Base-by-base conservation (phyloP, 2,329 filamentous ascomycete genomes). In the Fusarium scirpi region DNA sequence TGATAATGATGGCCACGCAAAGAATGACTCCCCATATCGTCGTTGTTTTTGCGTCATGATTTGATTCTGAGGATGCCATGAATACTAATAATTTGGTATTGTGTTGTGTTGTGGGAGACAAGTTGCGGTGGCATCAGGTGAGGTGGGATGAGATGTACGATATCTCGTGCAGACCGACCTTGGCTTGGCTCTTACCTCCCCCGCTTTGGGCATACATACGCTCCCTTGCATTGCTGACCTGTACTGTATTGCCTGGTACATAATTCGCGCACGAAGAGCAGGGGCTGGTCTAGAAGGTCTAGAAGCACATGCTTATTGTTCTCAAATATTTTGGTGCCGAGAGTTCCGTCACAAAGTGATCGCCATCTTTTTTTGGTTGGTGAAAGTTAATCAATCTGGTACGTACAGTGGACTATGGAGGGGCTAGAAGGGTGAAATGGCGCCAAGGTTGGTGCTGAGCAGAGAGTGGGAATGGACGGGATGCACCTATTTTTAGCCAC, bases 11-110 rank as follows among this genome's bases (percentile, higher is more conserved):
- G 3, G 47, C 20, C 1, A 48, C 43, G 3, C 43, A 48, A 2
- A 64, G 47, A 7, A 64, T 24, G 5, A 56, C 54, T 1, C 58
- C 61, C 61, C 61, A 64, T 11, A 44, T 40, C 2, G 61, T 63
- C 2, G 34, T 41, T 3, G 20, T 63, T 29, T 44, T 62, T 11
- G 27, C 27, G 5, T 62, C 58, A 13, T 63, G 25, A 1, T 38
- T 15, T 4, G 58, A 24, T 11, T 57, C 48, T 1, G 34, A 44
- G 15, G 47, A 18, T 41, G 48, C 61, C 61, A 64, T 64, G 10
- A 38, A 22, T n/a, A n/a, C 11, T 5, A 4, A 22, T 6, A 6
- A 10, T 13, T 16, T n/a, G n/a, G n/a, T n/a, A n/a, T n/a, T n/a
- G n/a, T n/a, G n/a, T 4, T 5, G 9, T 8, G 5, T 24, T 13